Evolutionary conservation across 495 filamentous ascomycete genomes (phyloP).

Genomic region (Aspergillus haitiensis): DNA sequence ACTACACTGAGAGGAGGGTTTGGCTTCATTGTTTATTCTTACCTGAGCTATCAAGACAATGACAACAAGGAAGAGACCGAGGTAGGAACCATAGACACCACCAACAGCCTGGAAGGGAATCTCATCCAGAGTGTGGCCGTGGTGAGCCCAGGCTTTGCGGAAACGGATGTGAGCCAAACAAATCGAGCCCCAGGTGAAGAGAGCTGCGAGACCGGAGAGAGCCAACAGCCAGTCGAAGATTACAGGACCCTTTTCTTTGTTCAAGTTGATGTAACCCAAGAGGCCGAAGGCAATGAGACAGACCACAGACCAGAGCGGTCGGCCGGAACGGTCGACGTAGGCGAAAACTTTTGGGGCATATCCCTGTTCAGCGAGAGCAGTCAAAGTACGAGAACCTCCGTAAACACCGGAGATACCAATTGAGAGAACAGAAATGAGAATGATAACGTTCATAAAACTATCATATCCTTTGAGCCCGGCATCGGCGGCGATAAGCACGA

Average conservation of each 20-base stretch:
- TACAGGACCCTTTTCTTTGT: conserved; percentile 34
- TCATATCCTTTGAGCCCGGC: conserved; percentile 66
- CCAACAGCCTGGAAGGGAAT: conserved; percentile 66
- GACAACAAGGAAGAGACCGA: conserved; percentile 61
- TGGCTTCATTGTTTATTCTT: background rate
- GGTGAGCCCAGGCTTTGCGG: conserved; percentile 56
- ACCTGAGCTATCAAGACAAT: conserved; percentile 60
- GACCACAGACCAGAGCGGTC: conserved; percentile 49
- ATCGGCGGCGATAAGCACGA: conserved; percentile 60
- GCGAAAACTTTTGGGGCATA: conserved; percentile 59
- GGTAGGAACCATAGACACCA: conserved; percentile 66
- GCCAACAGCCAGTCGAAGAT: conserved; percentile 66
- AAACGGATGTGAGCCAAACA: conserved; percentile 74
- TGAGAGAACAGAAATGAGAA: conserved; percentile 66
- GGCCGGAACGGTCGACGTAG: conserved; percentile 45
- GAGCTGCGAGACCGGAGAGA: conserved; percentile 62
- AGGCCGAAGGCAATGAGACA: conserved; percentile 50
- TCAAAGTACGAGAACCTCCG: conserved; percentile 63
- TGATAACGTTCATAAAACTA: conserved; percentile 74
- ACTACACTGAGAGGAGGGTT: too few relatives aligned
- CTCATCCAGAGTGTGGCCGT: conserved; percentile 64
- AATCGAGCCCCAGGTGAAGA: conserved; percentile 74
- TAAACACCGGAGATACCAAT: conserved; percentile 79
- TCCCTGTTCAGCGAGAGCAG: conserved; percentile 58
- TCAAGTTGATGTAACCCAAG: conserved; percentile 51